These are phyloP conservation scores for Hamamelis virginiana DNA, from an alignment of 164 flowering plant genomes.

Conservation along the genomic window DNA sequence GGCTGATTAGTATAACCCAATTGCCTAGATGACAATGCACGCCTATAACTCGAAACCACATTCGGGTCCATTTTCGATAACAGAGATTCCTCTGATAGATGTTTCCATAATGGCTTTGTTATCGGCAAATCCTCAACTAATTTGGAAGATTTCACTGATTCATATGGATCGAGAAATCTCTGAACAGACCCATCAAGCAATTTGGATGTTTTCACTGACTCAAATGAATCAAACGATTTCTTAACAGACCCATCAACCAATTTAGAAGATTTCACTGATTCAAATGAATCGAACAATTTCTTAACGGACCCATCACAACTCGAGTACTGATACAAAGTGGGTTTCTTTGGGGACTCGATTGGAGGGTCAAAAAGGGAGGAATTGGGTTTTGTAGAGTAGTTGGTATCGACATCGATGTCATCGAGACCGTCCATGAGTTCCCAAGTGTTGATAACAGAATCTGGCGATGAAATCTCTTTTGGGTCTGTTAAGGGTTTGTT, in stretches of 20 bases:
- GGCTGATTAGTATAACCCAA: constrained; percentile 21
- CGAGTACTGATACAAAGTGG: constrained; percentile 9
- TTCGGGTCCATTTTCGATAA: constrained; percentile 68
- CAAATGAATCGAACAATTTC: constrained; percentile 18
- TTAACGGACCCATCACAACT: constrained; percentile 15
- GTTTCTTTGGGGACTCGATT: constrained; percentile 18
- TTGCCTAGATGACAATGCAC: constrained; percentile 46
- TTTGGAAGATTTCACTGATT: constrained; percentile 7
- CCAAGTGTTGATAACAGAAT: constrained; percentile 79
- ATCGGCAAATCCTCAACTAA: not conserved
- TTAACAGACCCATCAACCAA: constrained; percentile 14
- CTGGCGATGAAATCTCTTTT: constrained; percentile 39
- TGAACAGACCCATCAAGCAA: constrained; percentile 14
- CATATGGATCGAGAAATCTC: constrained; percentile 18
- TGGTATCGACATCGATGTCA: constrained; percentile 30
- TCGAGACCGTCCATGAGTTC: constrained; percentile 90
- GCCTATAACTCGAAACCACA: constrained; percentile 51
- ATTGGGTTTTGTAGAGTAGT: not conserved
- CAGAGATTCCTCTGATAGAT: constrained; percentile 72
- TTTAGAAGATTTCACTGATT: constrained; percentile 7
- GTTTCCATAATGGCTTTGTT: constrained; percentile 77
- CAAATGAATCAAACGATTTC: constrained; percentile 17
- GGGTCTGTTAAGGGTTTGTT: constrained; percentile 11
- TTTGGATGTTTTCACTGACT: constrained; percentile 6
- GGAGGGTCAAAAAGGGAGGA: not conserved